phyloP scores from a whole-genome alignment of 148 eudicot species.

The Vaccinium myrtillus region DNA sequence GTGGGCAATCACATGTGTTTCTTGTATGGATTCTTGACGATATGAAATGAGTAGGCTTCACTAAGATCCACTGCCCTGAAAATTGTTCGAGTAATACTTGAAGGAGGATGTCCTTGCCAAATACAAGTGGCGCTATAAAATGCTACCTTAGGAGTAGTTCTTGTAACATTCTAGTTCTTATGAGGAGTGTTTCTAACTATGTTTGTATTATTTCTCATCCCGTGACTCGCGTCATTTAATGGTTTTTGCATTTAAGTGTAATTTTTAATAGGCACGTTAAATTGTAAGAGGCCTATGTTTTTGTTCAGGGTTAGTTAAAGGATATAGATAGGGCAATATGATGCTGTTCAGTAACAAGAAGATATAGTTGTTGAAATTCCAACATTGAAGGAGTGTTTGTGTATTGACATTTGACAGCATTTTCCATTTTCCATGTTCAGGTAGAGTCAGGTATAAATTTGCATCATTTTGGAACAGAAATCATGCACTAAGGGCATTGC shows the following conservation, averaged over 20 bases:
- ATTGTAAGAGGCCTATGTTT: conserved; percentile 10
- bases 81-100: neutral
- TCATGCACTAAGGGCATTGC: conserved; percentile 67
- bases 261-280: neutral
- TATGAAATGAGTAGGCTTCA: neutral
- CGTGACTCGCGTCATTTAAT: neutral
- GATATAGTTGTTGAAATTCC: neutral
- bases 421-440: conserved; percentile 39
- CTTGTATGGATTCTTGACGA: neutral
- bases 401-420: neutral
- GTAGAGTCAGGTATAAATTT: conserved; percentile 92
- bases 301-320: neutral
- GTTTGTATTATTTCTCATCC: neutral
- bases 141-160: neutral
- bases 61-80: neutral
- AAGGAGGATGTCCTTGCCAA: neutral
- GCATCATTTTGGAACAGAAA: conserved; percentile 99
- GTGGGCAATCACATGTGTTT: neutral
- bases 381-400: neutral
- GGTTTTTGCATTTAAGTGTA: neutral
- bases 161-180: neutral
- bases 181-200: neutral
- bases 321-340: neutral
- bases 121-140: neutral
- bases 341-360: neutral